Evolutionary conservation across 2,329 filamentous ascomycete species (phyloP), one percentile per base, ranked within the genome.

Genomic region (Fusarium sp.): DNA sequence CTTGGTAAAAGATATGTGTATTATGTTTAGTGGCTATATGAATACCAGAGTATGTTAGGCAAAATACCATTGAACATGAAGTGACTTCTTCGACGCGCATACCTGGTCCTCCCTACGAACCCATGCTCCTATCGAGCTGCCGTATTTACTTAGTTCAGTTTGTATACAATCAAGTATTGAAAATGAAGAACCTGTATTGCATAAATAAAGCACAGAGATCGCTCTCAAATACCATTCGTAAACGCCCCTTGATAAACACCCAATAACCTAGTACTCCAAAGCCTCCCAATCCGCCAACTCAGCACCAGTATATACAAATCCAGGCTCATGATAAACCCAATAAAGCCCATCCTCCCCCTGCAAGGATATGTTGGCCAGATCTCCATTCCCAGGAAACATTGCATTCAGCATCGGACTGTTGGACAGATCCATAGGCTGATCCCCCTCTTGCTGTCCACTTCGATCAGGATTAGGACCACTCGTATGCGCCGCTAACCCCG

Each of bases 211-310:
- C n/a, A 47, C 14, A 11, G 18, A 52, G 16, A 52, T 31, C 10
- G 47, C 47, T 52, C 27, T 52, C 18, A 29, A 29, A 20, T 52
- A 8, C 47, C 18, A 20, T 31, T 50, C 45, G 29, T 50, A 5
- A 31, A 52, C 47, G 47, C 47, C 18, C 7, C 18, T 18, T 11
- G 18, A 52, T 20, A 29, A 29, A 50, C 25, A 29, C 10, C 42
- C 11, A 9, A 31, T 13, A 31, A 8, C 33, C 22, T 58, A 58
- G 22, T 58, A 58, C 56, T 72, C 66, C 56, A 72, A 22, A 60
- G 50, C 59, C 20, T 70, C 69, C 69, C 69, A 73, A 36, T 73
- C 71, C 14, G 68, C 35, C 35, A 68, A 52, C 25, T 73, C 69
- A 5, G 63, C 63, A 8, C 69, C 71, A 5, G 69, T 74, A 13